Base-by-base conservation (phyloP, 2,329 filamentous ascomycete genomes). In the Fusarium coicis region DNA sequence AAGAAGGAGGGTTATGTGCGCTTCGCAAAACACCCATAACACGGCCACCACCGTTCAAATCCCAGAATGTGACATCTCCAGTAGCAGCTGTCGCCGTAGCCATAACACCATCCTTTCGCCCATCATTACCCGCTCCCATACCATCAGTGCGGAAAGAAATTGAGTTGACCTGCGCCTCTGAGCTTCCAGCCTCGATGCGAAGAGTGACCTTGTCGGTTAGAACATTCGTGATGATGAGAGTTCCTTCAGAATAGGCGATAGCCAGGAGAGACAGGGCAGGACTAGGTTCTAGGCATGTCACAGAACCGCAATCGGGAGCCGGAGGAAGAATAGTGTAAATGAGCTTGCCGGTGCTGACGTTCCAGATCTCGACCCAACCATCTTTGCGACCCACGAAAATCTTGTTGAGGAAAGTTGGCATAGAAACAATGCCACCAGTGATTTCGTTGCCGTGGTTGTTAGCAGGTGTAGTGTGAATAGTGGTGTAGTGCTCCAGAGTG, bases 351-450 rank as follows among this genome's bases (percentile, higher is more conserved):
- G 94, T 97, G 80, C 93, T 97, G 68, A 99, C 86, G 79, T 99
- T 99, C 96, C 96, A 99, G 56, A 99, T 97, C 79, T 99, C 96
- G 14, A 98, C 92, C 81, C 91, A 93, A 11, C 96, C 96, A 80
- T 99, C 95, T 72, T 89, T 89, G 77, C 94, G 91, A 15, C 94
- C 97, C 6, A 94, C 93, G 74, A 98, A 94, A 49, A 99, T 89
- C 83, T 99, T 99, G 86, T 99, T 99, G 68, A 99, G 83, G 81
- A 95, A 97, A 0, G 96, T 98, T 3, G 96, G 95, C 92, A 98
- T 94, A 77, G 90, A 97, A 80, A 91, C 93, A 75, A 97, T 88
- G 55, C 92, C 91, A 30, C 93, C 93, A 0, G 93, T 94, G 64
- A 98, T 90, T 74, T 91, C 85, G 74, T 91, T 92, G 62, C 89